These are phyloP conservation scores for Haplosporangium gracile DNA, from an alignment of 192 early-diverging fungal genomes.

Conservation along the genomic window DNA sequence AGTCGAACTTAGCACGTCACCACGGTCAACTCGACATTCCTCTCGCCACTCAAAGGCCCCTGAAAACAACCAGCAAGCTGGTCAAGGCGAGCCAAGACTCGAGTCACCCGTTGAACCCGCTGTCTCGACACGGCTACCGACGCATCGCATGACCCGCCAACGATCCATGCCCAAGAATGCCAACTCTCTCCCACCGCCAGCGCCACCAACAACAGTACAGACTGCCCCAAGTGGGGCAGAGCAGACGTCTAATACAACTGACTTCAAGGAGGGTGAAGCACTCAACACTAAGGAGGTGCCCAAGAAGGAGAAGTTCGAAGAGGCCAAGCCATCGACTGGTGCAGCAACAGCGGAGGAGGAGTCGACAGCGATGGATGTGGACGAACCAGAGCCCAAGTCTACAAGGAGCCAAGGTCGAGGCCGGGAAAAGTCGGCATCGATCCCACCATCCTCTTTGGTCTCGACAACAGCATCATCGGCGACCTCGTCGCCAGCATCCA, in stretches of 20 bases:
- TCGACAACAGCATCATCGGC: conserved; percentile 23
- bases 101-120: conserved; percentile 1
- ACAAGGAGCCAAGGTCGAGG: neutral
- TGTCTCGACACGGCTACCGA: conserved; percentile 7
- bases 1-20: conserved; percentile 30
- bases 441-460: conserved; percentile 16
- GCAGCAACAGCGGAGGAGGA: neutral
- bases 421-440: conserved; percentile 19
- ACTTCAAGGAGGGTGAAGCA: neutral
- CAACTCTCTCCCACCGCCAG: conserved; percentile 1
- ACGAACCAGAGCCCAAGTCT: neutral
- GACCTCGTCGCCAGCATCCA: conserved; percentile 37
- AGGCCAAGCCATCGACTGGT: neutral
- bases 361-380: conserved; percentile 33
- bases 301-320: neutral
- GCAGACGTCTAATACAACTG: neutral
- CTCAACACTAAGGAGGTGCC: neutral
- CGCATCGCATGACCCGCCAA: conserved; percentile 40
- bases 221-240: neutral
- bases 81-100: conserved; percentile 1
- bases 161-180: conserved; percentile 40
- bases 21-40: conserved; percentile 51
- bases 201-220: conserved; percentile 1
- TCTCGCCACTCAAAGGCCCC: conserved; percentile 23
- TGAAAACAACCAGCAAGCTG: conserved; percentile 3